Conservation (phyloP, 257 asterid species). For the Lavandula angustifolia region DNA sequence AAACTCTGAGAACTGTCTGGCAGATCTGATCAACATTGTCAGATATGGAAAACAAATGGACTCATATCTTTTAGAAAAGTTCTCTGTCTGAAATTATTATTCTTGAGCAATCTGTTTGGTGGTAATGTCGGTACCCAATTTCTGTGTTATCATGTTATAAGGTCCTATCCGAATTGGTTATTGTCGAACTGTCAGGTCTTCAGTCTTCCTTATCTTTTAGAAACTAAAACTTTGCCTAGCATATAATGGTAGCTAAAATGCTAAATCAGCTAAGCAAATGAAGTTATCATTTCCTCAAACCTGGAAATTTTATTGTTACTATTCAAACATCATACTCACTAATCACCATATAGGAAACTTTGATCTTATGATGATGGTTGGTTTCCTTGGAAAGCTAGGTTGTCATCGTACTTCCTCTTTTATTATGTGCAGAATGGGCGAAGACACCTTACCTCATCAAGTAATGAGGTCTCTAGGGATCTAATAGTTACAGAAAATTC, state of each 20-base stretch:
- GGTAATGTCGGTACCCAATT: constrained; percentile 9
- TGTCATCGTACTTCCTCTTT: constrained; percentile 28
- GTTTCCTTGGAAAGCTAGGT: constrained; percentile 19
- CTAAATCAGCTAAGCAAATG: constrained; percentile 5
- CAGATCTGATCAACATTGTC: constrained; percentile 17
- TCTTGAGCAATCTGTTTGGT: constrained; percentile 5
- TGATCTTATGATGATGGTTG: constrained; percentile 16
- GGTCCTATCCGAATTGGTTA: constrained; percentile 17
- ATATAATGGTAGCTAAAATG: constrained; percentile 10
- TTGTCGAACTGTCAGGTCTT: constrained; percentile 10
- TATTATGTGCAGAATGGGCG: constrained; percentile 85
- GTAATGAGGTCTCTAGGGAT: constrained; percentile 98
- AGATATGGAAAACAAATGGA: constrained; percentile 11
- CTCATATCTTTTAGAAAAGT: neutral
- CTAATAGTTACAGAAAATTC: constrained; percentile 79
- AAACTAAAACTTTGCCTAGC: constrained; percentile 2
- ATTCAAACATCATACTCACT: constrained; percentile 12
- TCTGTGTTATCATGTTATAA: constrained; percentile 28
- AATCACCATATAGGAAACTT: constrained; percentile 22
- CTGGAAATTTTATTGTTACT: constrained; percentile 12
- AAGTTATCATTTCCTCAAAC: constrained; percentile 11
- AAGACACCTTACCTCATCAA: constrained; percentile 90
- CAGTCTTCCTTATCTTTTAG: neutral
- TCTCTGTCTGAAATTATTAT: constrained; percentile 11
- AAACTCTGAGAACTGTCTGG: constrained; percentile 25